Evolutionary conservation across 495 filamentous ascomycete genomes (phyloP), one percentile per base, ranked within the genome.

Genomic region (Penicillium riverlandense): DNA sequence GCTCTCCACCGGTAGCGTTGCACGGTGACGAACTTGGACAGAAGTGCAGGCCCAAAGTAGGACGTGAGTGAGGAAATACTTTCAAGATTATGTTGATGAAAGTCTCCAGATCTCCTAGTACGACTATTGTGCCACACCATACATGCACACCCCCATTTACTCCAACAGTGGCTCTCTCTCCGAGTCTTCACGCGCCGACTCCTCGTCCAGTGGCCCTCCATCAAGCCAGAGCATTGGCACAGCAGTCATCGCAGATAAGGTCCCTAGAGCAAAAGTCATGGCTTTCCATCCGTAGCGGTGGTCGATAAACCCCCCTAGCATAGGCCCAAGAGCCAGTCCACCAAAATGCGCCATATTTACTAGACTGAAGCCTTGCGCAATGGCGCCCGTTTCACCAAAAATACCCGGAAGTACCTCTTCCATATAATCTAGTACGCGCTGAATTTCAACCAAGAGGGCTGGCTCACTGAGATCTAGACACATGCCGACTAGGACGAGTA

Each of bases 361-460:
- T 2, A 83, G 59, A 0, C 70, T 74, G 47, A 76, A 78, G 6
- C 73, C 76, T 44, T 78, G 77, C 9, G 76, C 73, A 50, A 74
- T 71, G 3, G 75, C 76, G 7, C 80, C 78, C 28, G 62, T 65
- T 4, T 51, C 52, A 1, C 67, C 69, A 43, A 70, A 74, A 22
- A 50, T 44, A 0, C 78, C 79, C 0, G 80, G 82, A 11, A 63
- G 53, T 34, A 65, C 44, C n/a, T 58, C 66, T 42, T 82, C 76
- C 44, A 82, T 74, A 1, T 65, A 69, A 16, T 77, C 67, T 11
- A 85, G 78, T 1, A 83, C 71, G 28, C 81, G 78, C 47, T 73
- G 65, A 14, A 82, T 69, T 54, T 90, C 87, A 0, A 85, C 84
- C 9, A 52, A 47, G 14, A 65, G 43, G 7, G 61, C 58, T 0